Conservation (phyloP, 2,329 filamentous ascomycete species). For the Aspergillus pseudoviridinutans region DNA sequence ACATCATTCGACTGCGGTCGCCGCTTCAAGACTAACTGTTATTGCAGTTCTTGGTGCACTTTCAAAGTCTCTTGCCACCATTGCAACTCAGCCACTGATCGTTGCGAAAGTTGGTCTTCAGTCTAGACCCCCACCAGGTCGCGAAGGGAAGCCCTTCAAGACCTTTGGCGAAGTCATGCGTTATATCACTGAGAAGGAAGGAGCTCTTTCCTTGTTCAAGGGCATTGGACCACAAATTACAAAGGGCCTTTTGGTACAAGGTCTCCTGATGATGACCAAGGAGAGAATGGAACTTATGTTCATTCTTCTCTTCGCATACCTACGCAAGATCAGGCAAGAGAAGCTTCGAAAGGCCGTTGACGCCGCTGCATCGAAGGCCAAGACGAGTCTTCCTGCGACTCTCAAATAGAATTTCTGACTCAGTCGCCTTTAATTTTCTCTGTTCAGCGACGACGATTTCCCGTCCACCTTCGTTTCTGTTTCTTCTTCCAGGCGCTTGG, state of each 20-base stretch:
- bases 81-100: slow-evolving; percentile 90
- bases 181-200: slow-evolving; percentile 89
- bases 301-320: slow-evolving; percentile 76
- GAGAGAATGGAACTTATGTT: slow-evolving; percentile 90
- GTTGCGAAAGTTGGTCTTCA: slow-evolving; percentile 97
- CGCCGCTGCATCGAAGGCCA: slow-evolving; percentile 60
- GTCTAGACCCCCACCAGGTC: slow-evolving; percentile 79
- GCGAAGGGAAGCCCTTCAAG: slow-evolving; percentile 87
- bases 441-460: slow-evolving; percentile 9
- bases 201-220: slow-evolving; percentile 82
- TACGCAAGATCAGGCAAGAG: slow-evolving; percentile 66
- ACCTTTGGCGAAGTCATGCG: slow-evolving; percentile 91
- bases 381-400: slow-evolving; percentile 46
- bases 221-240: slow-evolving; percentile 90
- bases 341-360: slow-evolving; percentile 66
- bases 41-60: slow-evolving; percentile 76
- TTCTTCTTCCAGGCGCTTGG: slow-evolving; percentile 13
- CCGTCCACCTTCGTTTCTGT: slow-evolving; percentile 4
- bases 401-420: slow-evolving; percentile 39
- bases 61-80: slow-evolving; percentile 88
- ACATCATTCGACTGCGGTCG: background rate
- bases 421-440: slow-evolving; percentile 9
- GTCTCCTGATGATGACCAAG: slow-evolving; percentile 98
- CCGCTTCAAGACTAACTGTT: slow-evolving; percentile 10
- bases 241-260: slow-evolving; percentile 91